Evolutionary conservation across 2,329 filamentous ascomycete species (phyloP).

Genomic region (Aureobasidium sp.): DNA sequence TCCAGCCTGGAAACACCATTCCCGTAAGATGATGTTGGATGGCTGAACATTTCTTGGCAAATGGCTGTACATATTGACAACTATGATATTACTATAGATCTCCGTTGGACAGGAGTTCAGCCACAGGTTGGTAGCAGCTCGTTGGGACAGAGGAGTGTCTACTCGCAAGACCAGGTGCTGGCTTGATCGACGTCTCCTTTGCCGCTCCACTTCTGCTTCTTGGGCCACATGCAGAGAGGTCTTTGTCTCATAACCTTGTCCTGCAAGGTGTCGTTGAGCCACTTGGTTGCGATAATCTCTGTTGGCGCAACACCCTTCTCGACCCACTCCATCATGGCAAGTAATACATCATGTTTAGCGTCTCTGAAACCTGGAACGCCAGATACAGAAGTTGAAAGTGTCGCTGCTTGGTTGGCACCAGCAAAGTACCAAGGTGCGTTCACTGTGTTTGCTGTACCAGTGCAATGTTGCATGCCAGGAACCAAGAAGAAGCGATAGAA

Average conservation of each 20-base stretch:
- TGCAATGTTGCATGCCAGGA: slow-evolving; percentile 40
- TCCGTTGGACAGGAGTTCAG: too few relatives aligned
- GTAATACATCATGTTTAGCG: slow-evolving; percentile 29
- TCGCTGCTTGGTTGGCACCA: slow-evolving; percentile 28
- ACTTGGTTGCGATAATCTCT: slow-evolving; percentile 32
- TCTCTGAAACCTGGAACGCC: slow-evolving; percentile 30
- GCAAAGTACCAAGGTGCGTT: slow-evolving; percentile 43
- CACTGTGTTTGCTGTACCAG: slow-evolving; percentile 22
- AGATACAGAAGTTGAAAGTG: slow-evolving; percentile 20
- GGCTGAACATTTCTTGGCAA: too few relatives aligned
- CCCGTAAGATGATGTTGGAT: too few relatives aligned
- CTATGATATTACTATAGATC: too few relatives aligned
- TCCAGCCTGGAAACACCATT: too few relatives aligned
- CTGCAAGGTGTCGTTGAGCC: slow-evolving; percentile 26
- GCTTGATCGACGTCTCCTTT: slow-evolving; percentile 25
- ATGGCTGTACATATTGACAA: too few relatives aligned
- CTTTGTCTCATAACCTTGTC: slow-evolving; percentile 30
- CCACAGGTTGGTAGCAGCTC: too few relatives aligned
- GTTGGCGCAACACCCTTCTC: slow-evolving; percentile 33
- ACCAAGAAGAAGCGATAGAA: slow-evolving; percentile 41
- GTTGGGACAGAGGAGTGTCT: not conserved
- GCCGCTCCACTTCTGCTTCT: slow-evolving; percentile 26
- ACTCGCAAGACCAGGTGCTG: slow-evolving; percentile 23
- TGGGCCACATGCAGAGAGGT: slow-evolving; percentile 31
- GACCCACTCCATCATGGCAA: slow-evolving; percentile 34